Conservation (phyloP, 352 stramenopile species). For the Pythium aphanidermatum region DNA sequence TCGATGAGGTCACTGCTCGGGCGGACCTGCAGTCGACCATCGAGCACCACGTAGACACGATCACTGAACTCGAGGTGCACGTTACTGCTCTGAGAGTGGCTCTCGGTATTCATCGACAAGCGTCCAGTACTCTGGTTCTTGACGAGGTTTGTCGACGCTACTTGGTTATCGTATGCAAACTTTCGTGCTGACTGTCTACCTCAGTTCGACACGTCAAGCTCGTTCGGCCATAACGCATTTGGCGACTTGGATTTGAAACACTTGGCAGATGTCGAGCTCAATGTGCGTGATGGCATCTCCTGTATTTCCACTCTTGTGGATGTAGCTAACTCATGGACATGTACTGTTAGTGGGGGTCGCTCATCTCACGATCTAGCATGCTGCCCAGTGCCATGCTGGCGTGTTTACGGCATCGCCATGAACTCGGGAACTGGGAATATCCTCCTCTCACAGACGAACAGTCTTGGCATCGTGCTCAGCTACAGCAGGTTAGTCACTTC, state of each 20-base stretch:
- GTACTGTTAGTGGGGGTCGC: slow-evolving; percentile 29
- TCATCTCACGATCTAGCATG: slow-evolving; percentile 48
- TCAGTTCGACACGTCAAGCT: slow-evolving; percentile 2
- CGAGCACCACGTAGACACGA: slow-evolving; percentile 27
- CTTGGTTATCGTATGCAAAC: background rate
- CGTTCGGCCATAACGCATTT: slow-evolving; percentile 35
- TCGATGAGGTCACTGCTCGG: slow-evolving; percentile 20
- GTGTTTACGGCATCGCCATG: slow-evolving; percentile 37
- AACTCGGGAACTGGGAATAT: slow-evolving; percentile 47
- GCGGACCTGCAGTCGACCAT: background rate
- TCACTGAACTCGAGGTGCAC: slow-evolving; percentile 43
- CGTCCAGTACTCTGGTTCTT: slow-evolving; percentile 19
- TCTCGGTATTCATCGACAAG: background rate
- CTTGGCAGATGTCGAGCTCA: slow-evolving; percentile 36
- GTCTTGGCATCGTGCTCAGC: slow-evolving; percentile 18
- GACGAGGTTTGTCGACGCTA: slow-evolving; percentile 26
- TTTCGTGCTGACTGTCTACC: too few relatives aligned
- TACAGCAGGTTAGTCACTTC: slow-evolving; percentile 27
- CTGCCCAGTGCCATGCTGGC: slow-evolving; percentile 21
- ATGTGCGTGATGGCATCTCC: slow-evolving; percentile 37
- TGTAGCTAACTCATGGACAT: background rate
- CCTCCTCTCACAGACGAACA: slow-evolving; percentile 40
- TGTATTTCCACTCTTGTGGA: too few relatives aligned
- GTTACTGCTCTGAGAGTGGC: slow-evolving; percentile 29
- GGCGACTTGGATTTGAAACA: slow-evolving; percentile 38